Percentiles rank a stretch among this genome's conserved stretches.
Conservation (phyloP, 768 basidiomycete genomes). For the Hebeloma cylindrosporum region DNA sequence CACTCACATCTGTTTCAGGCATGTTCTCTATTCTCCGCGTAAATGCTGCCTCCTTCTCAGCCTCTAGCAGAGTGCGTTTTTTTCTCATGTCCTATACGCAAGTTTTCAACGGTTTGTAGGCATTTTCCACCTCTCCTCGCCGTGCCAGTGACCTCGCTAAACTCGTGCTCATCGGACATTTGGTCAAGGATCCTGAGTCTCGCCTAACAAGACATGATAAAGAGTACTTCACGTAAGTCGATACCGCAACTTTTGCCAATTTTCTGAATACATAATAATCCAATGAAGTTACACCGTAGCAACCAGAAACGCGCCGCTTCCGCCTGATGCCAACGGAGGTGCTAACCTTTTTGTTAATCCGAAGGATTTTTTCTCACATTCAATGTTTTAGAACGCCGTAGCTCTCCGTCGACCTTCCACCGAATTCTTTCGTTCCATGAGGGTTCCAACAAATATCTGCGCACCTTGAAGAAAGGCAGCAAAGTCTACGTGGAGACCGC, state of each 20-base stretch:
- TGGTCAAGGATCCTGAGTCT: slow-evolving; percentile 70
- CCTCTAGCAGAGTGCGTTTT: slow-evolving; percentile 9
- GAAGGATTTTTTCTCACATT: not conserved
- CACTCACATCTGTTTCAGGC: slow-evolving; percentile 2
- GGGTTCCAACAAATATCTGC: slow-evolving; percentile 59
- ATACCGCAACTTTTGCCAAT: not conserved
- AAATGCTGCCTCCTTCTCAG: slow-evolving; percentile 26
- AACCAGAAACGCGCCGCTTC: slow-evolving; percentile 62
- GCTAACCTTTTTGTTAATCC: slow-evolving; percentile 9
- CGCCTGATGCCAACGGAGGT: slow-evolving; percentile 63
- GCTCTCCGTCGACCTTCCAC: slow-evolving; percentile 69
- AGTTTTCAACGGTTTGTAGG: slow-evolving; percentile 36
- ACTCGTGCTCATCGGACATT: slow-evolving; percentile 72
- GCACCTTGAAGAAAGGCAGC: slow-evolving; percentile 64
- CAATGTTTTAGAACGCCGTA: slow-evolving; percentile 45
- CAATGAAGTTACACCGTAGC: slow-evolving; percentile 69
- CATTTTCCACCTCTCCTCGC: slow-evolving; percentile 61
- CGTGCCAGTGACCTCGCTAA: slow-evolving; percentile 68
- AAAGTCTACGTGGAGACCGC: slow-evolving; percentile 81
- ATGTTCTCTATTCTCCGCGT: slow-evolving; percentile 58
- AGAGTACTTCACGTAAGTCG: slow-evolving; percentile 72
- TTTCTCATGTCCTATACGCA: not conserved
- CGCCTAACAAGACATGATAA: slow-evolving; percentile 69
- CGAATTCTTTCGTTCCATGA: slow-evolving; percentile 72
- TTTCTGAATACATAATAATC: not conserved